Evolutionary conservation across 805 yeast species (phyloP), one percentile per base, ranked within the genome.

Genomic region (Candida taoyuanica): DNA sequence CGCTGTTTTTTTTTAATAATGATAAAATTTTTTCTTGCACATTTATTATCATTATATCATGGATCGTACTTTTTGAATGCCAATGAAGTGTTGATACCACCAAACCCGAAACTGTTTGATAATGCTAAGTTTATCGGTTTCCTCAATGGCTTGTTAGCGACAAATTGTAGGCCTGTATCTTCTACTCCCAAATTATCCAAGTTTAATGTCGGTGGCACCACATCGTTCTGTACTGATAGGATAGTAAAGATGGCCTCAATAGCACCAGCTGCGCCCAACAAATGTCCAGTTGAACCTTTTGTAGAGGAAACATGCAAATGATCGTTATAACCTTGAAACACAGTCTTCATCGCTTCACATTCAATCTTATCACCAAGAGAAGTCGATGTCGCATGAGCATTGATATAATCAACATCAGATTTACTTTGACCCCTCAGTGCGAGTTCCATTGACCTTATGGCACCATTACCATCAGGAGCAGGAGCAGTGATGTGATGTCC

Each of bases 351-450:
- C 3, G 98, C 98, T 30, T 58, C 56, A 52, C 83, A 78, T 55
- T 93, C 99, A 1, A 96, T 93, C 15, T 77, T 63, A 55, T 93
- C 99, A 5, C 99, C 99, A 4, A 89, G 63, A 6, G 68, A 64
- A 0, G 99, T 93, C 0, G 96, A 85, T 0, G 99, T 93, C 0
- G 99, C 98, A 60, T 93, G 99, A 2, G 98, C 97, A 61, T 94
- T 93, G 33, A 93, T 70, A 54, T 88, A 93, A 32, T 74, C 87
- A 15, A 91, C 68, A 2, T 74, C 67, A 4, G 53, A 31, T 0
- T 78, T 70, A 1, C 57, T 55, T 2, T 81, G 41, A 1, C 67
- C 67, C 18, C 63, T 56, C 18, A 89, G 46, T 0, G 98, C 95
- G 71, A 74, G 73, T 33, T 68, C 62, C 95, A 93, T 93, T 3